Evolutionary conservation across 768 basidiomycete genomes (phyloP).

Genomic region (Rhizopogon salebrosus): DNA sequence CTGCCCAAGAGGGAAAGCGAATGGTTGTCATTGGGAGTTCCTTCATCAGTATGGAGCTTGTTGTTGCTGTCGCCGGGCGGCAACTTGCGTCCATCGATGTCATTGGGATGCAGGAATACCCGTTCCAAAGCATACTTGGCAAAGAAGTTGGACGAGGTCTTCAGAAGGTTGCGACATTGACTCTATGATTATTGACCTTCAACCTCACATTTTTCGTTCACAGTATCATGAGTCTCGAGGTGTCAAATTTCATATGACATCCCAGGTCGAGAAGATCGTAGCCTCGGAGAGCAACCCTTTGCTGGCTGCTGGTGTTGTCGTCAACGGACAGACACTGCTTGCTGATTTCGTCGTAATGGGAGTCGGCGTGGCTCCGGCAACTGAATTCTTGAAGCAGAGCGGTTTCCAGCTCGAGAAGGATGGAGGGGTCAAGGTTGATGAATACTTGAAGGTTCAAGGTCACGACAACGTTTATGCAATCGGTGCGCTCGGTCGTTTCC

Average conservation of each 20-base stretch:
- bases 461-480: conserved; percentile 61
- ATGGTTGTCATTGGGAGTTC: conserved; percentile 83
- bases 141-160: conserved; percentile 73
- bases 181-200: background rate
- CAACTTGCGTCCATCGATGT: conserved; percentile 80
- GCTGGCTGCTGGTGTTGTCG: conserved; percentile 58
- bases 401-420: conserved; percentile 68
- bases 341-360: conserved; percentile 83
- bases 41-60: conserved; percentile 93
- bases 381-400: conserved; percentile 70
- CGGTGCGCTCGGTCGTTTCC: conserved; percentile 31
- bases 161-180: conserved; percentile 50
- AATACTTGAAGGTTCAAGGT: conserved; percentile 57
- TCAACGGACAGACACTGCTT: conserved; percentile 57
- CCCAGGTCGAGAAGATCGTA: conserved; percentile 62
- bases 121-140: conserved; percentile 80
- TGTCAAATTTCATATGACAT: conserved; percentile 78
- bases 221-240: conserved; percentile 80
- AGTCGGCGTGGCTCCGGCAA: conserved; percentile 81
- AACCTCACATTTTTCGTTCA: background rate
- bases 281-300: conserved; percentile 46
- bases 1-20: conserved; percentile 66
- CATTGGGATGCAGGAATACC: conserved; percentile 76
- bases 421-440: conserved; percentile 74
- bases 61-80: conserved; percentile 64